Evolutionary conservation across 1,284 basidiomycete species (phyloP), one percentile per base, ranked within the genome.

Genomic region (Sutorius eximius): DNA sequence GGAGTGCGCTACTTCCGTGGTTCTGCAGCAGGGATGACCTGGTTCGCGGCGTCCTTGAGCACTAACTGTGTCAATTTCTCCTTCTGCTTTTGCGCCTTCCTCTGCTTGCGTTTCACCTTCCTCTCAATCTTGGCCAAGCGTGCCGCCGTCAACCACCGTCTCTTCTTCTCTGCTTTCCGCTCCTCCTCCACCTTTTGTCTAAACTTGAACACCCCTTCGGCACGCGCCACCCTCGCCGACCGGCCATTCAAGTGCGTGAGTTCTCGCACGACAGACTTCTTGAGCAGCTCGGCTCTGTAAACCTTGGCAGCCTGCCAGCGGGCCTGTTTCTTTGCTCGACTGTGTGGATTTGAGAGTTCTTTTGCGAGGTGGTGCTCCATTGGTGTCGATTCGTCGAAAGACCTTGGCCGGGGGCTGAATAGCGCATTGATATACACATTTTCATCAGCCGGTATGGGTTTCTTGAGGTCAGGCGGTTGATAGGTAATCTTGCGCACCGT

Each of bases 331-430:
- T 89, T 91, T 10, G 87, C 86, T 22, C 88, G 84, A 13, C 86
- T 84, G 65, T 91, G 86, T 32, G 88, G 89, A 69, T 91, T 91
- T 24, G 87, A 78, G 40, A 92, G 80, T 64, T 92, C 89, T 58
- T 79, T 79, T 32, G 75, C 67, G 52, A 92, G 69, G 64, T 83
- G 82, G 16, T 80, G 66, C 66, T 92, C 89, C 56, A 89, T 77
- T 11, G 87, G 84, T 9, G 74, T 73, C 15, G 81, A 78, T 10
- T 77, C 72, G 46, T 79, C 78, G 58, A 82, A 81, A 12, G 67
- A 32, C 18, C 61, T 63, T 44, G 69, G 62, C 3, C 45, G 63
- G 13, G 80, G 78, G 58, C 81, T 81, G 57, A 78, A 78, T 46
- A 89, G 64, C 22, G 79, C 77, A 29, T 75, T 77, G 50, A 89